A percentile compares a stretch with the other conserved stretches of the same genome.
These are phyloP conservation scores for Boletellus emodensis DNA, from an alignment of 768 basidiomycete species.

Conservation along the genomic window DNA sequence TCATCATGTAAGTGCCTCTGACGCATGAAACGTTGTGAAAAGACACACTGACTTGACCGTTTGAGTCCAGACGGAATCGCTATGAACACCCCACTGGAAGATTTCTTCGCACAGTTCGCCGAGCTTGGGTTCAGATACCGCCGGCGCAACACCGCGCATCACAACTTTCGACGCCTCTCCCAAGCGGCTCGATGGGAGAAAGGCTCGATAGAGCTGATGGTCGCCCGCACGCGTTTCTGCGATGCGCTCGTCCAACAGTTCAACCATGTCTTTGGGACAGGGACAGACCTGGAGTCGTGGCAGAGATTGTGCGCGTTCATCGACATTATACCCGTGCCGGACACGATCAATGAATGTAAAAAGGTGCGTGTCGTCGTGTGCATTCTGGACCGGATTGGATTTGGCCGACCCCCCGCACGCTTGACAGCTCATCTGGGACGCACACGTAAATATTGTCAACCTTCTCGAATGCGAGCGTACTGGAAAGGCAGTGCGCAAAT, in stretches of 20 bases:
- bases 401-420: too few species aligned
- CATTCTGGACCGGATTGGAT: too few species aligned
- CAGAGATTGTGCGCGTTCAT: slow-evolving; percentile 22
- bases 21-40: too few species aligned
- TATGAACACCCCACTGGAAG: slow-evolving; percentile 19
- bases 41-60: background rate
- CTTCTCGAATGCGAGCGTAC: slow-evolving; percentile 22
- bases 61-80: background rate
- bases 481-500: slow-evolving; percentile 17
- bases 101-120: slow-evolving; percentile 24
- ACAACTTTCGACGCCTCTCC: slow-evolving; percentile 21
- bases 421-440: slow-evolving; percentile 14
- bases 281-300: slow-evolving; percentile 19
- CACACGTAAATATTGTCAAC: slow-evolving; percentile 35
- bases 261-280: slow-evolving; percentile 22
- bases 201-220: background rate
- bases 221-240: slow-evolving; percentile 6
- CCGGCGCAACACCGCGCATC: slow-evolving; percentile 10
- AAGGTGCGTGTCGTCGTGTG: slow-evolving; percentile 6
- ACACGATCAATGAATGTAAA: slow-evolving; percentile 12
- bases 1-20: too few species aligned
- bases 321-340: slow-evolving; percentile 20
- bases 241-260: slow-evolving; percentile 25
- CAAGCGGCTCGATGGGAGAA: background rate
- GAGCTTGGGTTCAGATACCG: slow-evolving; percentile 13